Base-by-base conservation (phyloP, 352 stramenopile genomes). In the Phytophthora cryptogea region DNA sequence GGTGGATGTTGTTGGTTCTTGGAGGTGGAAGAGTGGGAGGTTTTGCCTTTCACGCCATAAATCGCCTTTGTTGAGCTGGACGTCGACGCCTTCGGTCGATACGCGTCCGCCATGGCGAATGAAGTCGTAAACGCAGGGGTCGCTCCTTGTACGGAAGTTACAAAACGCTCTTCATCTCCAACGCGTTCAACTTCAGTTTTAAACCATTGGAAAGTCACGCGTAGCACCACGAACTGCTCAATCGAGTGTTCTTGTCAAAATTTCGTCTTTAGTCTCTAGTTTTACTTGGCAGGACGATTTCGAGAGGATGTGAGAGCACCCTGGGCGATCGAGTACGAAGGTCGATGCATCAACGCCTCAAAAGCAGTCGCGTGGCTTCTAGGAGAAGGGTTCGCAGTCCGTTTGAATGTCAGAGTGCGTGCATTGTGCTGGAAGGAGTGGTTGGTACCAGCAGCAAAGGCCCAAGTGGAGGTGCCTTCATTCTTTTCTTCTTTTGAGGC, bases 1-100 rank as follows among this genome's bases (percentile, higher is more conserved):
- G 65, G 46, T 20, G 55, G 27, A 8, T 61, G 66, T 35, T 74
- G 68, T 35, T 74, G 68, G 44, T 78, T 78, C 30, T 65, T 74
- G 16, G 61, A 42, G 8, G 27, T 39, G 13, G 50, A 5, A 17
- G 42, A 44, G 27, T 61, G 40, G 50, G 56, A 33, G 8, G 40
- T 5, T 45, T 70, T 76, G 28, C 4, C 50, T 57, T 71, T 76
- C 20, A 44, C 40, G 1, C 53, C 50, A 53, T 72, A 56, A 3
- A 35, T 51, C 1, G 55, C 54, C 26, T 68, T 68, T n/a, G 47
- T 47, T 10, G 59, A 64, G 49, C 50, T 66, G 16, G 53, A 56
- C 45, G 54, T 35, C 26, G 56, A 36, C n/a, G 27, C 56, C 33
- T 62, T 68, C 13, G 63, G 11, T n/a, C 71, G 71, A 37, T 60